Evolutionary conservation across 768 basidiomycete genomes (phyloP), one percentile per base, ranked within the genome.

Genomic region (Coprinopsis cinerea): DNA sequence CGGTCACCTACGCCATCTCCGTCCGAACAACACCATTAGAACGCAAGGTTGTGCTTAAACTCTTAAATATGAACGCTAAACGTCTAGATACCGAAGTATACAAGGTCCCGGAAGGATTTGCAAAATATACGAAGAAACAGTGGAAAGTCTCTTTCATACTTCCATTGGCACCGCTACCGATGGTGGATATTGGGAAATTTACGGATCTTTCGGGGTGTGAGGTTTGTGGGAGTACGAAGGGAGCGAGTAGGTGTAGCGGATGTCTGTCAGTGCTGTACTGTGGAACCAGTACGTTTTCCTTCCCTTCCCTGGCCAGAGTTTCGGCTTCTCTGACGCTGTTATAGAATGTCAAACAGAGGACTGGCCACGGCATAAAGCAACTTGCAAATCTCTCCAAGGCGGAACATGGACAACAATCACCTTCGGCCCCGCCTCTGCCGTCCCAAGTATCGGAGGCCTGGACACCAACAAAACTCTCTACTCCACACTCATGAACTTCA

Each of bases 321-420:
- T 23, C 1, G 20, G 34, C 14, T 35, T 25, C 48, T 25, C 34
- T 18, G 22, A 50, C 25, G 48, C 25, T 6, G 26, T 18, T 48
- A 5, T 34, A 72, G 73, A 66, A 34, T 75, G 74, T 46, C 75
- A 73, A 52, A 59, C 48, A 14, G 54, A 49, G n/a, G 68, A 74
- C 53, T 76, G 73, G 73, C 58, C 59, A 24, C 52, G 58, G 4
- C 73, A 75, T 57, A 71, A 69, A 54, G 39, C 41, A 0, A 43
- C 57, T 0, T 75, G 73, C 53, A 61, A 58, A 13, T 61, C 70
- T 2, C 60, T 75, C 37, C 63, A 66, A 49, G 68, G 67, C 20
- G 72, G 68, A 1, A 63, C 61, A 1, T 76, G 72, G 73, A 53
- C 53, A 26, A 64, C 58, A 7, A 45, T 71, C 24, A 57, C 50